Conservation (phyloP, 192 early-diverging fungal genomes). For the Chytriomyces sp. region DNA sequence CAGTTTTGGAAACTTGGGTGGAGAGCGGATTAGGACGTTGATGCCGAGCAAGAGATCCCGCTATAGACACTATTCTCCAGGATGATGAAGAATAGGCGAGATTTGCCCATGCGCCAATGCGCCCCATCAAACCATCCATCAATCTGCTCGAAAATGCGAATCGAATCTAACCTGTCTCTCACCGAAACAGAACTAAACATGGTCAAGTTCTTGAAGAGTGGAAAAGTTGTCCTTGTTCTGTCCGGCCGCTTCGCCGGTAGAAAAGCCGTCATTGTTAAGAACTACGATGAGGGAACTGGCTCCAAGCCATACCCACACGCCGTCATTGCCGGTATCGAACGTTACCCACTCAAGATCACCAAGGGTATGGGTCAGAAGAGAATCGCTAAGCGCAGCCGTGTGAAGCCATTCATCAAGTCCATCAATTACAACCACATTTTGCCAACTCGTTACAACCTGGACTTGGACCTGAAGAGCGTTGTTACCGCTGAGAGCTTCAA, state of each 20-base stretch:
- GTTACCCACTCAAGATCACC: slow-evolving; percentile 98
- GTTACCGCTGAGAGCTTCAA: slow-evolving; percentile 88
- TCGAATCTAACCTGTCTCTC: neutral
- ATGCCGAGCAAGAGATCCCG: too few relatives aligned
- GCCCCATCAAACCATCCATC: too few relatives aligned
- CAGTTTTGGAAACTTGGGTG: too few relatives aligned
- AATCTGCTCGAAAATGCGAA: neutral
- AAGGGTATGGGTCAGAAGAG: slow-evolving; percentile 93
- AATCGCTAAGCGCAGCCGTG: slow-evolving; percentile 93
- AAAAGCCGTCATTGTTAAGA: slow-evolving; percentile 99
- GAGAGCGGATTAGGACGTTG: too few relatives aligned
- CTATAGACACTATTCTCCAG: too few relatives aligned
- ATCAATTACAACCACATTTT: slow-evolving; percentile 99
- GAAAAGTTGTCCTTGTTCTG: slow-evolving; percentile 89
- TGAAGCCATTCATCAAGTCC: slow-evolving; percentile 99
- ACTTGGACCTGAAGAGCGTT: slow-evolving; percentile 91
- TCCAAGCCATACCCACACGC: slow-evolving; percentile 97
- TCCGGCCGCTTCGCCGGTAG: slow-evolving; percentile 99
- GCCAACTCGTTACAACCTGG: slow-evolving; percentile 98
- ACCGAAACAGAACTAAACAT: slow-evolving; percentile 24
- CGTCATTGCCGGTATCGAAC: slow-evolving; percentile 96
- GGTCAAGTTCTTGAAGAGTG: slow-evolving; percentile 53
- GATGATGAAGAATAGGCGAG: too few relatives aligned
- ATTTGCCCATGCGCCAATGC: too few relatives aligned
- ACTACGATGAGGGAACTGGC: slow-evolving; percentile 95